Percentiles rank a stretch among this genome's conserved stretches.
These are phyloP conservation scores for Erythrobasidium yunnanense DNA, from an alignment of 768 basidiomycete species.

Conservation along the genomic window DNA sequence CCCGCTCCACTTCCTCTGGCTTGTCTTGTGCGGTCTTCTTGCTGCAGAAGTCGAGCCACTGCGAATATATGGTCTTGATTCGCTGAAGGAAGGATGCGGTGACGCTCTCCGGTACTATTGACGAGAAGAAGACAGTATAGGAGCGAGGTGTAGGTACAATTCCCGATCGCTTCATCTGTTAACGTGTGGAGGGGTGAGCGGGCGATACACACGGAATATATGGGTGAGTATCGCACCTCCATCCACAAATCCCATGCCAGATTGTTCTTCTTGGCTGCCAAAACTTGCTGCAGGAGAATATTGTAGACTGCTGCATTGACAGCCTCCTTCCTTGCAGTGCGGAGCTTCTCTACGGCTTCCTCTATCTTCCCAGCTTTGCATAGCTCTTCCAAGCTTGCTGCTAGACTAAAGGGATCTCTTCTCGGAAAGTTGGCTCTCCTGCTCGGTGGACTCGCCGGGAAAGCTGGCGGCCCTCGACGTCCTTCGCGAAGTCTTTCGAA, in stretches of 20 bases:
- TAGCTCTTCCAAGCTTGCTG: background rate
- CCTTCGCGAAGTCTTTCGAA: too few relatives aligned
- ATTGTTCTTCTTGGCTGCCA: background rate
- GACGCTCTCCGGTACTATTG: background rate
- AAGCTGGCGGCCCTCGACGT: too few relatives aligned
- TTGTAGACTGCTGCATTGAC: slow-evolving; percentile 9
- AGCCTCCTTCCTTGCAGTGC: background rate
- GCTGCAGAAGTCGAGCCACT: background rate
- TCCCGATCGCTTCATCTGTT: slow-evolving; percentile 15
- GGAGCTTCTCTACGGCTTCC: background rate
- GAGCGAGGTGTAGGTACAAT: slow-evolving; percentile 2
- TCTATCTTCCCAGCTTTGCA: background rate
- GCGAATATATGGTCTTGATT: background rate
- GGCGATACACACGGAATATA: background rate
- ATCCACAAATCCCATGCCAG: slow-evolving; percentile 13
- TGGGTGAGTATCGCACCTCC: slow-evolving; percentile 8
- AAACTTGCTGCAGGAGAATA: background rate
- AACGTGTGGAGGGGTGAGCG: too few relatives aligned
- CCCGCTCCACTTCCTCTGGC: too few relatives aligned
- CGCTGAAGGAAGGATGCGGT: background rate
- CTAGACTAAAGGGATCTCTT: slow-evolving; percentile 1
- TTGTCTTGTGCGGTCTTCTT: background rate
- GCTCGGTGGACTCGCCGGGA: background rate
- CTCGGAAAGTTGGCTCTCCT: background rate
- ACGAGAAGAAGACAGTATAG: slow-evolving; percentile 17